A percentile compares a stretch with the other conserved stretches of the same genome.
phyloP scores from a whole-genome alignment of 192 early-diverging fungal species.

The Pilaira anomala region DNA sequence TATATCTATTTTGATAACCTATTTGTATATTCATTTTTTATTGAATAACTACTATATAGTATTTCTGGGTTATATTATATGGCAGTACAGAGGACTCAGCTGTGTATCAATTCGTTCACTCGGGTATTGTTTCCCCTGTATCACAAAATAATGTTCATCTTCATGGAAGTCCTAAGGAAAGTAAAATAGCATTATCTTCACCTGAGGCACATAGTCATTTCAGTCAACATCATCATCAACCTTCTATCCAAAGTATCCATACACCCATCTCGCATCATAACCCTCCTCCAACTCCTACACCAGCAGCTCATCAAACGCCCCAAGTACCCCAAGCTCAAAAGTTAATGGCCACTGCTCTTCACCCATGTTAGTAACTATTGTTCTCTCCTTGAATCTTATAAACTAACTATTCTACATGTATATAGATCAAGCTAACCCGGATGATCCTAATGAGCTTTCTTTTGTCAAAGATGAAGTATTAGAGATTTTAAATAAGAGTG shows the following conservation, averaged over 20 bases:
- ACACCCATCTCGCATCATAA: neutral
- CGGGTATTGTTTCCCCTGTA: constrained; percentile 10
- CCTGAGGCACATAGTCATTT: neutral
- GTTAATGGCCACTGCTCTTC: constrained; percentile 63
- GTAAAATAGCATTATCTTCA: constrained; percentile 4
- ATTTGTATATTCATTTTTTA: neutral
- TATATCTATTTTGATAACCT: too few species aligned
- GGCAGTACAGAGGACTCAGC: constrained; percentile 60
- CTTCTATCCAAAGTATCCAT: neutral
- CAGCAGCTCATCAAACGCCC: neutral
- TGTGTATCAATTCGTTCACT: constrained; percentile 10
- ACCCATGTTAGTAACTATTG: constrained; percentile 61
- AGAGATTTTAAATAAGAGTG: constrained; percentile 84
- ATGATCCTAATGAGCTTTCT: constrained; percentile 88
- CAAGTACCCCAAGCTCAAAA: constrained; percentile 30
- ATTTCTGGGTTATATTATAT: constrained; percentile 65
- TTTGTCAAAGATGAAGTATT: constrained; percentile 85
- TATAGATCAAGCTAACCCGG: constrained; percentile 80
- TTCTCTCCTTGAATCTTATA: neutral
- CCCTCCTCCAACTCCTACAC: neutral
- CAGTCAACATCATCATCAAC: neutral
- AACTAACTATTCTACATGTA: constrained; percentile 11
- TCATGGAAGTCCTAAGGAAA: constrained; percentile 4
- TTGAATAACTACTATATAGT: constrained; percentile 25
- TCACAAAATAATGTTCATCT: constrained; percentile 3